A percentile compares a stretch with the other conserved stretches of the same genome.
Conservation (phyloP, 176 grass and related monocot species). For the Musa itinerans region DNA sequence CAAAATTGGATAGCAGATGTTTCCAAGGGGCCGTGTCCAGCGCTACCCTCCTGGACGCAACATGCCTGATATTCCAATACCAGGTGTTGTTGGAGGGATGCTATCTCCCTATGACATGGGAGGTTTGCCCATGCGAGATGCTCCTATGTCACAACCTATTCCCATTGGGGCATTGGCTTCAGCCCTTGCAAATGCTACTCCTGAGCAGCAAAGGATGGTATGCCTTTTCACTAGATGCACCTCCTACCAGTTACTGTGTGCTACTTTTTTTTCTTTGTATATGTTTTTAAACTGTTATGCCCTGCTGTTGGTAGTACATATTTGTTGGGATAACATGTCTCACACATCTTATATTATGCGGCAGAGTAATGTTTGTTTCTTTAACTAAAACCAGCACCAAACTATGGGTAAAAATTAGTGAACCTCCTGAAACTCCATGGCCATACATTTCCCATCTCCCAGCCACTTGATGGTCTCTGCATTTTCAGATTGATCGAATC, state of each 20-base stretch:
- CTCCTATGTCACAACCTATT: conserved; percentile 46
- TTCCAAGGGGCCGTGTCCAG: conserved; percentile 53
- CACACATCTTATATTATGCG: background rate
- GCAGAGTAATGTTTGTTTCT: background rate
- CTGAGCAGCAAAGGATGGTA: conserved; percentile 95
- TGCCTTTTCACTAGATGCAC: background rate
- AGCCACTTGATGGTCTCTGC: too few relatives aligned
- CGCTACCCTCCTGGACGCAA: conserved; percentile 45
- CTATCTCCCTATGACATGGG: conserved; percentile 54
- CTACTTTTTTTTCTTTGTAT: background rate
- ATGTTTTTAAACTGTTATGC: background rate
- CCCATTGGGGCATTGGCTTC: conserved; percentile 69
- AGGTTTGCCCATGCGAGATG: conserved; percentile 42
- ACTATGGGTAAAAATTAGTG: too few relatives aligned
- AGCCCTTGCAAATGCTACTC: conserved; percentile 85
- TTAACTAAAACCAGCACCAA: too few relatives aligned
- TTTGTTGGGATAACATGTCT: too few relatives aligned
- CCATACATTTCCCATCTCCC: too few relatives aligned
- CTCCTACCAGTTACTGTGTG: background rate
- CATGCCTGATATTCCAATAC: conserved; percentile 35
- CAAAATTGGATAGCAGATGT: conserved; percentile 32
- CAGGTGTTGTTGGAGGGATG: conserved; percentile 40
- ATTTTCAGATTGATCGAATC: too few relatives aligned
- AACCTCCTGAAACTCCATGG: too few relatives aligned
- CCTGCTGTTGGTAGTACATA: background rate